Percentiles rank a stretch among this genome's conserved stretches.
Conservation (phyloP, 495 filamentous ascomycete species). For the Pyronema domesticum region DNA sequence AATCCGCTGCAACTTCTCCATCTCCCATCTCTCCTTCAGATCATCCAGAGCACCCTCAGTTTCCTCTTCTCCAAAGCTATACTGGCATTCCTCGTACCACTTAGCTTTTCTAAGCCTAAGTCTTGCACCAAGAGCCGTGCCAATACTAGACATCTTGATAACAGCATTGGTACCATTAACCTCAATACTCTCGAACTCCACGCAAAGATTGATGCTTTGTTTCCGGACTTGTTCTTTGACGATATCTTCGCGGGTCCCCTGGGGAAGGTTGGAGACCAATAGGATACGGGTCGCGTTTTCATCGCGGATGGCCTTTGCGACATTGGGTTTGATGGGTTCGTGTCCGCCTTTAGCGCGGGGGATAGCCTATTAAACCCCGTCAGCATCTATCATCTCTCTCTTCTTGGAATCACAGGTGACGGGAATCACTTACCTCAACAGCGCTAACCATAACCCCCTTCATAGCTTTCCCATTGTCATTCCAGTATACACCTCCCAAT, state of each 20-base stretch:
- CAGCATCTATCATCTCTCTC: too few species aligned
- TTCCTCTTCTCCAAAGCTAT: neutral
- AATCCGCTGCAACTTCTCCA: neutral
- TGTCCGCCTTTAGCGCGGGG: slow-evolving; percentile 4
- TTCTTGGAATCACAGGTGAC: neutral
- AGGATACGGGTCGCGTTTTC: slow-evolving; percentile 2
- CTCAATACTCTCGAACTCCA: neutral
- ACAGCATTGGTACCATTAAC: neutral
- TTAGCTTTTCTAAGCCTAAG: neutral
- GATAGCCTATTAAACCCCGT: neutral
- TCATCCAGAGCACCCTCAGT: neutral
- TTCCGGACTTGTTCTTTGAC: neutral
- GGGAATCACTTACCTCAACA: neutral
- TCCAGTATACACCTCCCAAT: slow-evolving; percentile 5
- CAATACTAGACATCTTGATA: neutral
- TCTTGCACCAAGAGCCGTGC: neutral
- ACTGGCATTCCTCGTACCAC: neutral
- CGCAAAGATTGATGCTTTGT: neutral
- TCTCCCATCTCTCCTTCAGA: neutral
- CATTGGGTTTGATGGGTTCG: slow-evolving; percentile 7
- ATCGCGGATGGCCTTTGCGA: neutral
- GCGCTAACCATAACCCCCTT: neutral
- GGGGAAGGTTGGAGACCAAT: neutral
- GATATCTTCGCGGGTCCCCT: neutral
- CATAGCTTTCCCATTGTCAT: neutral